Evolutionary conservation across 1,284 basidiomycete species (phyloP).

Genomic region (Moniliophthora roreri): DNA sequence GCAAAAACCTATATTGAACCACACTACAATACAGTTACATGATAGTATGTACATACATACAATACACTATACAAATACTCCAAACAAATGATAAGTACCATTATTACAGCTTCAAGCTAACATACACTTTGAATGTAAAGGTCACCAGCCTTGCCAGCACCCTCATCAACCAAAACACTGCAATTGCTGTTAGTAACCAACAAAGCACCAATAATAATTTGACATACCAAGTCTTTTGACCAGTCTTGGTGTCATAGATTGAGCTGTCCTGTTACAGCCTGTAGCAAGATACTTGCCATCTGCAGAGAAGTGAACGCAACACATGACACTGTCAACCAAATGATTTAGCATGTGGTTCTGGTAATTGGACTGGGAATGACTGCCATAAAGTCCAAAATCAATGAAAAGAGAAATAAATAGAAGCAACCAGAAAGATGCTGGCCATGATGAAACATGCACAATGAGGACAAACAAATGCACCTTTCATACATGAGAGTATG

Average conservation of each 20-base stretch:
- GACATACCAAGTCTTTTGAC: slow-evolving; percentile 58
- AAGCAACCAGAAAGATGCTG: no score
- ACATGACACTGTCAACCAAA: slow-evolving; percentile 59
- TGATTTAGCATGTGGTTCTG: slow-evolving; percentile 6
- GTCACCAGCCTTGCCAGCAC: slow-evolving; percentile 66
- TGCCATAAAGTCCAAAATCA: no score
- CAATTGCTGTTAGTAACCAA: slow-evolving; percentile 1
- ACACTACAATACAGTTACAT: no score
- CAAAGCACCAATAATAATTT: neutral
- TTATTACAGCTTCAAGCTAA: no score
- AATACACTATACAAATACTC: no score
- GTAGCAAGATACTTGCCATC: slow-evolving; percentile 80
- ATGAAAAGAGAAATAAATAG: neutral
- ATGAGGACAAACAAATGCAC: slow-evolving; percentile 34
- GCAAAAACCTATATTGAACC: no score
- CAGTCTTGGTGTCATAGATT: slow-evolving; percentile 78
- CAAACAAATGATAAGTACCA: no score
- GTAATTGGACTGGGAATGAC: no score
- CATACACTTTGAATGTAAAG: slow-evolving; percentile 84
- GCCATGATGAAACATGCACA: slow-evolving; percentile 2
- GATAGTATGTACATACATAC: no score
- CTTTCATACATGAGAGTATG: slow-evolving; percentile 87
- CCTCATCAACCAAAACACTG: slow-evolving; percentile 71
- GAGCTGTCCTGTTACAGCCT: slow-evolving; percentile 76
- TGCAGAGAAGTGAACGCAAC: slow-evolving; percentile 81